A percentile compares a stretch with the other conserved stretches of the same genome.
Conservation (phyloP, 2,329 filamentous ascomycete species). For the Tympanopsis confertula region DNA sequence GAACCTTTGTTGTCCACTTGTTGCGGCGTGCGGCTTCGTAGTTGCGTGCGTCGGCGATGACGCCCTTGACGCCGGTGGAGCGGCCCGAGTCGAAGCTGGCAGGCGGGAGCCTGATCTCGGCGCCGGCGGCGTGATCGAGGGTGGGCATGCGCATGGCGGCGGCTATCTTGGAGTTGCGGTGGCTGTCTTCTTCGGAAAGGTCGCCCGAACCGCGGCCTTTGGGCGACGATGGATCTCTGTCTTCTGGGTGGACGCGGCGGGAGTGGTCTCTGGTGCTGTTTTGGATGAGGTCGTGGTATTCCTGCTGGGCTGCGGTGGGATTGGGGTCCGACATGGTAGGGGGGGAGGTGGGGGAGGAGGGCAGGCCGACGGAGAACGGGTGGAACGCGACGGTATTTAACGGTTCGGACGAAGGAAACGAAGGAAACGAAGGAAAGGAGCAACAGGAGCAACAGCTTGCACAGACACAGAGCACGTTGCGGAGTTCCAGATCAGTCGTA, state of each 20-base stretch:
- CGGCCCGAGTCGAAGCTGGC: conserved; percentile 53
- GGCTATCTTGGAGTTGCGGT: conserved; percentile 43
- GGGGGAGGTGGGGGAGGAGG: background rate
- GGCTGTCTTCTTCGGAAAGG: conserved; percentile 34
- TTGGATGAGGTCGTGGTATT: background rate
- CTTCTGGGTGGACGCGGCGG: background rate
- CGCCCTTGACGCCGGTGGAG: conserved; percentile 74
- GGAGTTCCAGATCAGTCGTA: too few species aligned
- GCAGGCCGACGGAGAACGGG: background rate
- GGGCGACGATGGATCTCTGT: too few species aligned
- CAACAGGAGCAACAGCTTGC: too few species aligned
- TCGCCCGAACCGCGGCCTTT: too few species aligned
- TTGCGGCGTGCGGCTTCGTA: conserved; percentile 56
- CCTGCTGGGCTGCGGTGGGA: background rate
- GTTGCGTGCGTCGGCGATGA: conserved; percentile 72
- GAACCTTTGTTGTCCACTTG: conserved; percentile 40
- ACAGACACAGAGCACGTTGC: too few species aligned
- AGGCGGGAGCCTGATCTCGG: conserved; percentile 47
- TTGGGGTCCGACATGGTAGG: background rate
- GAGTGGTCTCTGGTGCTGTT: background rate
- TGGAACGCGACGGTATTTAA: too few species aligned
- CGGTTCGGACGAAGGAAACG: too few species aligned
- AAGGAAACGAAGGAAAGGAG: too few species aligned
- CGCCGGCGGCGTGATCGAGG: conserved; percentile 31
- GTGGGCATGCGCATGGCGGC: conserved; percentile 55